phyloP scores from a whole-genome alignment of 2,329 filamentous ascomycete species.

The Fusarium anthophilum region DNA sequence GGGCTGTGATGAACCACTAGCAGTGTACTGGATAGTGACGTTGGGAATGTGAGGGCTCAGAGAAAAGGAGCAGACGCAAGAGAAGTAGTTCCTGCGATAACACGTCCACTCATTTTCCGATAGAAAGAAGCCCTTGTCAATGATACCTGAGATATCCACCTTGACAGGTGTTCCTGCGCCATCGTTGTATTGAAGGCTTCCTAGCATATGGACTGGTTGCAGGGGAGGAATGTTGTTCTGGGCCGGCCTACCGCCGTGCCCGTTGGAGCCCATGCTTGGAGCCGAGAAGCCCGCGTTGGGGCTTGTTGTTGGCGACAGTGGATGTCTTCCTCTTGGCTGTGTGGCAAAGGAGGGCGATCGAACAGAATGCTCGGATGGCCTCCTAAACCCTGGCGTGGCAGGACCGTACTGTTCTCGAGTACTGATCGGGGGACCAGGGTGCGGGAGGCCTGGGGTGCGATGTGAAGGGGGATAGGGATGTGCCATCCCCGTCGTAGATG shows the following conservation, averaged over 20 bases:
- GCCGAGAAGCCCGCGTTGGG: constrained; percentile 57
- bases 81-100: constrained; percentile 91
- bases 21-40: constrained; percentile 61
- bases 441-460: constrained; percentile 61
- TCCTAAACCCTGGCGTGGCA: constrained; percentile 61
- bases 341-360: constrained; percentile 63
- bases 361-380: constrained; percentile 58
- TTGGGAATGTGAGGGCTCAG: constrained; percentile 66
- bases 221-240: constrained; percentile 63
- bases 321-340: constrained; percentile 58
- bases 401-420: constrained; percentile 64
- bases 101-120: constrained; percentile 89
- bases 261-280: constrained; percentile 60
- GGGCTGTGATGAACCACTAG: constrained; percentile 61
- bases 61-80: constrained; percentile 81
- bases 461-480: constrained; percentile 58
- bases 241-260: constrained; percentile 47
- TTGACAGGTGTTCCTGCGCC: constrained; percentile 62
- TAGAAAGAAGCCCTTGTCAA: constrained; percentile 90
- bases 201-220: constrained; percentile 59
- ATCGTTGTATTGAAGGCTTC: constrained; percentile 70
- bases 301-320: constrained; percentile 63
- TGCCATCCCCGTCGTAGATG: constrained; percentile 65
- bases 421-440: constrained; percentile 59
- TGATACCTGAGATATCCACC: constrained; percentile 79